Base-by-base conservation (phyloP, 192 early-diverging fungal species). In the Backusella westeae region DNA sequence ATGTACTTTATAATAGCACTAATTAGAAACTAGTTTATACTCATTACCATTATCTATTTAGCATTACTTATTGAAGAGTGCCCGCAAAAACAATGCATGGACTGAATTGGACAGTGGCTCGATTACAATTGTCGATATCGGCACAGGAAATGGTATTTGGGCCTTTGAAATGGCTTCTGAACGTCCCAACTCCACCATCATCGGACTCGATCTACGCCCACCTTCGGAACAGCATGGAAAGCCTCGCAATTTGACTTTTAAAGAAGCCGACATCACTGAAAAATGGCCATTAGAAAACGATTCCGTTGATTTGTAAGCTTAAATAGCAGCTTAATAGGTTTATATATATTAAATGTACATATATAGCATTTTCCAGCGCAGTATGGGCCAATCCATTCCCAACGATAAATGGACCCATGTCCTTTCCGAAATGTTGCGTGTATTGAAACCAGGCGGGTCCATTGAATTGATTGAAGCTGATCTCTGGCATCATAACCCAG, bases 61-160 rank as follows among this genome's bases (percentile, higher is more conserved):
- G 75, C 82, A 83, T 74, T 83, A 83, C 53, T 59, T 83, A 19
- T 44, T 80, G 4, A 83, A 83, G 56, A 75, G 75, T 21, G 73
- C 75, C 8, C 78, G 82, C 2, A 83, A 83, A 34, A 66, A 72
- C n/a, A 83, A 83, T 41, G 42, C 38, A 26, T 79, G 78, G 82
- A 76, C 71, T 17, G n/a, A 75, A 5, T 46, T 76, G 21, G 49
- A 53, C 17, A 69, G 32, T 1, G 29, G 41, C 17, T 19, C 68
- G 6, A 69, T 70, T 12, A 59, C 71, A 17, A 74, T 83, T 42
- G 7, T 83, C 1, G 82, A 83, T 74, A 44, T 79, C 6, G 82
- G 82, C 39, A 80, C 78, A 19, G 82, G 82, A 15, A 79, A 79
- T 56, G 82, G 82, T 34, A 79, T 79, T 26, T 83, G 82, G 82